A percentile compares a stretch with the other conserved stretches of the same genome.
Conservation (phyloP, 441 rosid species). For the Pelargonium cotyledonis region DNA sequence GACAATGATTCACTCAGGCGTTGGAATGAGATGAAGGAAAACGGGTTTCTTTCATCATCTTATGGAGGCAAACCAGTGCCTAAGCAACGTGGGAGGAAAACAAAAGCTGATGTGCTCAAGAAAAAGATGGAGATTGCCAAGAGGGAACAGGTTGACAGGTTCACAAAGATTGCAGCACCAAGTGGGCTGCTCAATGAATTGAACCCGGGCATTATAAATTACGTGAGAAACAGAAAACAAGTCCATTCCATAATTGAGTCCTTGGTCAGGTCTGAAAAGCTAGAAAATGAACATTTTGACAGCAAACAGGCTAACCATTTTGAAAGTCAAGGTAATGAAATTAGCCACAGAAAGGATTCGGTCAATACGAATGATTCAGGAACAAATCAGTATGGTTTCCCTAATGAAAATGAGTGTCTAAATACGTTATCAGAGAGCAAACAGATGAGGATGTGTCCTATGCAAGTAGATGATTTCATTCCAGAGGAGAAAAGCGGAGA, state of each 20-base stretch:
- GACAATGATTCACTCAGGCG: slow-evolving; percentile 27
- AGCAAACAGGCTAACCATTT: slow-evolving; percentile 10
- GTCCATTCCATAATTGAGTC: slow-evolving; percentile 27
- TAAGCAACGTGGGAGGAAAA: slow-evolving; percentile 20
- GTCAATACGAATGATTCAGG: not conserved
- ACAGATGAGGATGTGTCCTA: slow-evolving; percentile 6
- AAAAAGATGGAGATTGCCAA: slow-evolving; percentile 21
- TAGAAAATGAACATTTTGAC: slow-evolving; percentile 3
- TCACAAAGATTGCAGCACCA: slow-evolving; percentile 27
- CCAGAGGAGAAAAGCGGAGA: slow-evolving; percentile 8
- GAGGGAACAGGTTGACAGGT: slow-evolving; percentile 21
- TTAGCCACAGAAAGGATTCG: not conserved
- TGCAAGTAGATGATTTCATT: slow-evolving; percentile 1
- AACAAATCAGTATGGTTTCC: not conserved
- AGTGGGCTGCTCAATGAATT: slow-evolving; percentile 30
- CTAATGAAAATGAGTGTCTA: not conserved
- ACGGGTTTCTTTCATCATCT: slow-evolving; percentile 29
- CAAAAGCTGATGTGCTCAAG: slow-evolving; percentile 12
- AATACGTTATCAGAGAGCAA: slow-evolving; percentile 5
- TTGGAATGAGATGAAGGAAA: slow-evolving; percentile 35
- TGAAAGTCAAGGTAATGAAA: slow-evolving; percentile 10
- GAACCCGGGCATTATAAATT: slow-evolving; percentile 32
- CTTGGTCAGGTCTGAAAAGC: slow-evolving; percentile 22
- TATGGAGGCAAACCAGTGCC: slow-evolving; percentile 23
- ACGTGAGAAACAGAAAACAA: slow-evolving; percentile 27